Conservation (phyloP, 768 basidiomycete genomes). For the Pluteus cervinus region DNA sequence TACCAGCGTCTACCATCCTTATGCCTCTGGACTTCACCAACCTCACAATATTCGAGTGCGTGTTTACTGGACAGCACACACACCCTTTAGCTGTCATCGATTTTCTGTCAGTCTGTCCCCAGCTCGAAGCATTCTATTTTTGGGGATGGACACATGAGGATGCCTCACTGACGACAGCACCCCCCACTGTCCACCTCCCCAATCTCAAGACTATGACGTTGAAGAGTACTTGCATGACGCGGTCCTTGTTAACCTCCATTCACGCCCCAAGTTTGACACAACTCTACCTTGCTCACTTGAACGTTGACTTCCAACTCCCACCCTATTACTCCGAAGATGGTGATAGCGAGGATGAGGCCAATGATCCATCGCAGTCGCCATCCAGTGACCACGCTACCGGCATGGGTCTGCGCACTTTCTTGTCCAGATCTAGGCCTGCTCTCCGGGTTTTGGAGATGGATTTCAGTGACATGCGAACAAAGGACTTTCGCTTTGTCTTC, state of each 20-base stretch:
- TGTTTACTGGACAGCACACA: slow-evolving; percentile 27
- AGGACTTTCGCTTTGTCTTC: slow-evolving; percentile 70
- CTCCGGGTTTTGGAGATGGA: slow-evolving; percentile 70
- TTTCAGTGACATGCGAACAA: slow-evolving; percentile 78
- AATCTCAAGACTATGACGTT: slow-evolving; percentile 52
- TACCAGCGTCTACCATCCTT: slow-evolving; percentile 41
- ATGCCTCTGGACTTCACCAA: slow-evolving; percentile 49
- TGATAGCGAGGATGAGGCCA: slow-evolving; percentile 70
- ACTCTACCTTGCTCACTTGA: slow-evolving; percentile 61
- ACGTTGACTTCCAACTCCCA: slow-evolving; percentile 49
- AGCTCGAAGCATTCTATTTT: slow-evolving; percentile 52
- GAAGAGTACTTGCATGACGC: slow-evolving; percentile 54
- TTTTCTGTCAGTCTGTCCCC: slow-evolving; percentile 58
- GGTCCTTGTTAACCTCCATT: slow-evolving; percentile 60
- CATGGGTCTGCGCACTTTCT: slow-evolving; percentile 68
- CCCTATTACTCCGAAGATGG: slow-evolving; percentile 43
- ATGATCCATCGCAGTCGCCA: slow-evolving; percentile 71
- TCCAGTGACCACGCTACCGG: slow-evolving; percentile 75
- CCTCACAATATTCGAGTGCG: slow-evolving; percentile 50
- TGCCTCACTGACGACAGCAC: slow-evolving; percentile 19
- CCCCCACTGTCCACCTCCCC: slow-evolving; percentile 47
- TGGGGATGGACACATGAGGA: slow-evolving; percentile 48
- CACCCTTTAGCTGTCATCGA: slow-evolving; percentile 46
- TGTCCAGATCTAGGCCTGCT: slow-evolving; percentile 56
- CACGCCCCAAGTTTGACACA: slow-evolving; percentile 52